Base-by-base conservation (phyloP, 805 yeast species). In the Barnettozyma botsteinii region DNA sequence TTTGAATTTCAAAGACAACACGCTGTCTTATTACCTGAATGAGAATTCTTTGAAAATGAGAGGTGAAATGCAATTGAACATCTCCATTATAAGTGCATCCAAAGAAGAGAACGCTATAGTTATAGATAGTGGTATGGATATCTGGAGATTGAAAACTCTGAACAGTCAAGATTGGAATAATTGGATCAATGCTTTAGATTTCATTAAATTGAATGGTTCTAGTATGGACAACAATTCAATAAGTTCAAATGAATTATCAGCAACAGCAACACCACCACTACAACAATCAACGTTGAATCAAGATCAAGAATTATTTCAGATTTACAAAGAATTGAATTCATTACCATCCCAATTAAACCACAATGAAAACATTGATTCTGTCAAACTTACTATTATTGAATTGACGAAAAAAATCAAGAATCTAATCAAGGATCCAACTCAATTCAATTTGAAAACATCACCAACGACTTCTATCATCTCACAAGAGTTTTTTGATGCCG, bases 91-190 rank as follows among this genome's bases (percentile, higher is more conserved):
- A 2, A 76, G 89, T 41, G 95, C 95, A 0, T 81, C 81, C 51
- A 69, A 76, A 20, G 73, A 74, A 42, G 75, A 77, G 19, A 64
- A 75, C 38, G 81, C 85, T 52, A 79, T 93, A 31, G 79, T 82
- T 33, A 73, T 93, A 43, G 97, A 93, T 59, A 87, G 97, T 0
- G 98, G 98, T 3, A 80, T 91, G 78, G 98, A 91, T 58, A 79
- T 85, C 9, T 91, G 98, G 98, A 79, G 77, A 28, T 67, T 91
- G 45, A 85, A 84, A 52, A 85, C 97, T 0, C 64, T 69, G 34
- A 77, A 70, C 41, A 61, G 62, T 10, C 67, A 70, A 7, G 89
- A 84, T 48, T 93, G 87, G 72, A 73, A 77, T 26, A 69, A 75
- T 6, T 93, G 98, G 98, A 75, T 83, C 12, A 72, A 78, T 38